Conservation (phyloP, 2,329 filamentous ascomycete species). For the Escovopsis sp. region DNA sequence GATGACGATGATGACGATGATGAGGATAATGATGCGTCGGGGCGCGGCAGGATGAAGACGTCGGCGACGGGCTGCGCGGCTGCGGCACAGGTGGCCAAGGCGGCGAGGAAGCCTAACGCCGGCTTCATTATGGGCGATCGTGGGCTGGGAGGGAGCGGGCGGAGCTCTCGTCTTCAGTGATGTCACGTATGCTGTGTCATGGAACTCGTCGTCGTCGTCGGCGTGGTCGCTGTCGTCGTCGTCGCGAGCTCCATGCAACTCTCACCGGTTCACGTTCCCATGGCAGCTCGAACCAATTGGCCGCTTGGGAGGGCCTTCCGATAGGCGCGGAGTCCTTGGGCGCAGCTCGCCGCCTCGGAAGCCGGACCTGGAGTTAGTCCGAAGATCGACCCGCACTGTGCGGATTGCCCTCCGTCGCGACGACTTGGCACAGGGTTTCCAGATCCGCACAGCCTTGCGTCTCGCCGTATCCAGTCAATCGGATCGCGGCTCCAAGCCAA, state of each 20-base stretch:
- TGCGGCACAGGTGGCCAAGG: conserved; percentile 23
- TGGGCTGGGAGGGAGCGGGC: conserved; percentile 12
- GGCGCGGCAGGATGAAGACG: conserved; percentile 36
- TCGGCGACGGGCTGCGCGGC: conserved; percentile 29
- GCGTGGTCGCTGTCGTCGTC: too few species aligned
- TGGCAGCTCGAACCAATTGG: neutral
- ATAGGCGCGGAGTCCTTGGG: conserved; percentile 1
- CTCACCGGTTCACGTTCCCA: neutral
- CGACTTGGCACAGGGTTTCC: too few species aligned
- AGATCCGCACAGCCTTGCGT: too few species aligned
- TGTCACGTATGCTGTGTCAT: conserved; percentile 5
- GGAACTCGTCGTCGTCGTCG: conserved; percentile 1
- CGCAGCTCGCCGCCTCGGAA: conserved; percentile 14
- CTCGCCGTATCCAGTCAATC: too few species aligned
- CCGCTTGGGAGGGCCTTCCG: neutral
- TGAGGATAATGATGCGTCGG: conserved; percentile 10
- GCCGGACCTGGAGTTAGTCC: conserved; percentile 15
- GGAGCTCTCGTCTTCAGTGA: conserved; percentile 14
- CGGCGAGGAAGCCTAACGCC: conserved; percentile 23
- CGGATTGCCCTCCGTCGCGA: neutral
- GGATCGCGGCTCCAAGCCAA: too few species aligned
- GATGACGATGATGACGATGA: too few species aligned
- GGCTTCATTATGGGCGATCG: conserved; percentile 26
- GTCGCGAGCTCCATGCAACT: conserved; percentile 12
- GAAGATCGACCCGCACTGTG: conserved; percentile 10